Evolutionary conservation across 257 asterid species (phyloP).

Genomic region (Gentiana macrophylla): DNA sequence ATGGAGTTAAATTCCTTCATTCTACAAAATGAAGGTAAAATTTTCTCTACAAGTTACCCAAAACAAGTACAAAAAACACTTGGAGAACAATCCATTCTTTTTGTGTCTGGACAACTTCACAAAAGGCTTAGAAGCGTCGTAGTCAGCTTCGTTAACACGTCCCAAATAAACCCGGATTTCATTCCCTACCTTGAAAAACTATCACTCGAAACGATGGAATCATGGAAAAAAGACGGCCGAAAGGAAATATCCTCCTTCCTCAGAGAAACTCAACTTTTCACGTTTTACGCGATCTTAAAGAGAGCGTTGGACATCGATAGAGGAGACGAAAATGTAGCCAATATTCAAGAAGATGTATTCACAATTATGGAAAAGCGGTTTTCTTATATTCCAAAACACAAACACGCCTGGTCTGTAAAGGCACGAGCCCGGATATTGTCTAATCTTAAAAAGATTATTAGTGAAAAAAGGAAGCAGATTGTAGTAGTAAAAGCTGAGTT

Average conservation of each 20-base stretch:
- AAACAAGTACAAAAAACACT: constrained; percentile 48
- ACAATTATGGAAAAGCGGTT: constrained; percentile 72
- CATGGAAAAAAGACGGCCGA: constrained; percentile 25
- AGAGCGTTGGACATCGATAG: constrained; percentile 44
- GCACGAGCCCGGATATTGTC: constrained; percentile 54
- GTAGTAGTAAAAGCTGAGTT: constrained; percentile 17
- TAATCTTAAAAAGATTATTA: constrained; percentile 27
- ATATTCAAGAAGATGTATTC: constrained; percentile 38
- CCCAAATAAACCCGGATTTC: constrained; percentile 31
- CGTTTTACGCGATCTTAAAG: constrained; percentile 53
- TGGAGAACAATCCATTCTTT: constrained; percentile 45
- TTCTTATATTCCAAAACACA: constrained; percentile 60
- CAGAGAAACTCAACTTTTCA: constrained; percentile 64
- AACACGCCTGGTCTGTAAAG: constrained; percentile 62
- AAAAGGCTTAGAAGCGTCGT: constrained; percentile 40
- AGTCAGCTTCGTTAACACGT: constrained; percentile 30
- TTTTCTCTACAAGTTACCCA: constrained; percentile 53
- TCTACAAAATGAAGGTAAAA: constrained; percentile 56
- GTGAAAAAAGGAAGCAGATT: constrained; percentile 13
- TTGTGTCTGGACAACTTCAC: constrained; percentile 49
- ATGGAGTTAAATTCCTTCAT: constrained; percentile 42
- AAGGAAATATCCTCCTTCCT: constrained; percentile 28
- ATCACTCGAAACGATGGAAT: constrained; percentile 16
- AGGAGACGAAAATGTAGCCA: constrained; percentile 40
- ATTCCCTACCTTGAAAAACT: constrained; percentile 23